A percentile compares a stretch with the other conserved stretches of the same genome.
Evolutionary conservation across 1,284 basidiomycete species (phyloP).

Genomic region (Sporisorium iseilematis-ciliati): DNA sequence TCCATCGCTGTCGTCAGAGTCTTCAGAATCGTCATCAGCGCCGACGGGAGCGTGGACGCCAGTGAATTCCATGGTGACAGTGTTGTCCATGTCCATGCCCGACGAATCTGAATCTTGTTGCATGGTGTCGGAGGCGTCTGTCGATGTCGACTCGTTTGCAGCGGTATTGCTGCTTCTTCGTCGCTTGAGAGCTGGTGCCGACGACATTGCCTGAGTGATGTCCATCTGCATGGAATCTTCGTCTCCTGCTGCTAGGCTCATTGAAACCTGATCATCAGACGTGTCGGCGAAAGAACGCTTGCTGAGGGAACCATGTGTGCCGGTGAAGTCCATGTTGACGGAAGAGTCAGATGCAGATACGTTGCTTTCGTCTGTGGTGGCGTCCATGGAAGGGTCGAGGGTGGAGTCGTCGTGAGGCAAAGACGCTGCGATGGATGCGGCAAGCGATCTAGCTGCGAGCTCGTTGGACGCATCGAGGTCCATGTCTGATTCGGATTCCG

Average conservation of each 20-base stretch:
- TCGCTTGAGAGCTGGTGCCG: slow-evolving; percentile 38
- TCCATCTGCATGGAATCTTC: slow-evolving; percentile 45
- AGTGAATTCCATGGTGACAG: slow-evolving; percentile 56
- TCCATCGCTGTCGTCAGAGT: slow-evolving; percentile 33
- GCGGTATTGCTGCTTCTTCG: slow-evolving; percentile 39
- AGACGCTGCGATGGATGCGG: slow-evolving; percentile 47
- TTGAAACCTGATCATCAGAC: slow-evolving; percentile 24
- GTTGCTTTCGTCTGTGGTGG: slow-evolving; percentile 20
- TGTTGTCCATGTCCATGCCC: slow-evolving; percentile 37
- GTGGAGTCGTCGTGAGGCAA: slow-evolving; percentile 49
- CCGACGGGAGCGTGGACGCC: slow-evolving; percentile 23
- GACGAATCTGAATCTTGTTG: slow-evolving; percentile 13
- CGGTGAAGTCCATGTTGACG: slow-evolving; percentile 50
- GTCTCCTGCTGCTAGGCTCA: slow-evolving; percentile 22
- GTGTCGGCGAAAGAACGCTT: slow-evolving; percentile 36
- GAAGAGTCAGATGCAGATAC: slow-evolving; percentile 26
- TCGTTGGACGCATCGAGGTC: slow-evolving; percentile 43
- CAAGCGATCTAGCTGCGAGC: slow-evolving; percentile 36
- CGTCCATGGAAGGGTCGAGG: slow-evolving; percentile 30
- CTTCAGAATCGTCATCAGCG: slow-evolving; percentile 16
- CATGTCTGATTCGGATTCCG: slow-evolving; percentile 49
- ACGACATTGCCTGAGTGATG: slow-evolving; percentile 35
- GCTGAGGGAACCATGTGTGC: slow-evolving; percentile 39
- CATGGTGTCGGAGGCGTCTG: slow-evolving; percentile 19
- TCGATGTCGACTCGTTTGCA: slow-evolving; percentile 25